These are phyloP conservation scores for Lactifluus subvellereus DNA, from an alignment of 768 basidiomycete species.

Conservation along the genomic window DNA sequence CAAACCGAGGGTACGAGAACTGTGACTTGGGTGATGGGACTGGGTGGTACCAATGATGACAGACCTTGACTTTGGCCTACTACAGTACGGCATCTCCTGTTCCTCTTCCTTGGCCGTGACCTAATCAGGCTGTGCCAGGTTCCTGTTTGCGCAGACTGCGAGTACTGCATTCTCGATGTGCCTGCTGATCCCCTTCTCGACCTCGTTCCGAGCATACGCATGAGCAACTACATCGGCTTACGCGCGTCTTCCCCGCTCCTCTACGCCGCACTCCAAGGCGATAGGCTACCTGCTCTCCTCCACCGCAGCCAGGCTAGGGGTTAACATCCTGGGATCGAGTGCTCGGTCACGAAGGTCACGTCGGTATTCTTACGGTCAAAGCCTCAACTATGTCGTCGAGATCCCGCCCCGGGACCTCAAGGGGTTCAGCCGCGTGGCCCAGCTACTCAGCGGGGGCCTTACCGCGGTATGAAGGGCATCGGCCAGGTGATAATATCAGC, in stretches of 20 bases:
- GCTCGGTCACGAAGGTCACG: conserved; percentile 94
- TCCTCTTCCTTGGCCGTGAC: neutral
- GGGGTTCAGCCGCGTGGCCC: conserved; percentile 93
- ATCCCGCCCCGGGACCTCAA: conserved; percentile 99
- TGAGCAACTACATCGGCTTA: conserved; percentile 51
- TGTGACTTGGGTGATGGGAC: conserved; percentile 37
- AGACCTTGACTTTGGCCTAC: neutral
- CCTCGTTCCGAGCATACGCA: neutral
- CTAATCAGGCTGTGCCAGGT: neutral
- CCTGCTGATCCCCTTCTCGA: conserved; percentile 11
- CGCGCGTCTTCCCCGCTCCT: conserved; percentile 96
- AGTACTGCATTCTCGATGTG: conserved; percentile 98
- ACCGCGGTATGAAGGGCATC: conserved; percentile 93
- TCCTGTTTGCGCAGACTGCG: conserved; percentile 34
- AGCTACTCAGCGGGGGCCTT: conserved; percentile 57
- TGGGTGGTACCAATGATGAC: neutral
- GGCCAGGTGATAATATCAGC: conserved; percentile 99
- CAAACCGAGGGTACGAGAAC: conserved; percentile 31
- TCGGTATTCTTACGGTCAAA: conserved; percentile 96
- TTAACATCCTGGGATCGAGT: conserved; percentile 98
- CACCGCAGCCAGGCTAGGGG: conserved; percentile 96
- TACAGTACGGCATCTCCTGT: neutral
- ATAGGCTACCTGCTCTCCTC: conserved; percentile 98
- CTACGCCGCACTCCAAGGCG: conserved; percentile 95
- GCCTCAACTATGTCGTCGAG: conserved; percentile 95